Evolutionary conservation across 352 stramenopile genomes (phyloP).

Genomic region (Stramenopiles sp.): DNA sequence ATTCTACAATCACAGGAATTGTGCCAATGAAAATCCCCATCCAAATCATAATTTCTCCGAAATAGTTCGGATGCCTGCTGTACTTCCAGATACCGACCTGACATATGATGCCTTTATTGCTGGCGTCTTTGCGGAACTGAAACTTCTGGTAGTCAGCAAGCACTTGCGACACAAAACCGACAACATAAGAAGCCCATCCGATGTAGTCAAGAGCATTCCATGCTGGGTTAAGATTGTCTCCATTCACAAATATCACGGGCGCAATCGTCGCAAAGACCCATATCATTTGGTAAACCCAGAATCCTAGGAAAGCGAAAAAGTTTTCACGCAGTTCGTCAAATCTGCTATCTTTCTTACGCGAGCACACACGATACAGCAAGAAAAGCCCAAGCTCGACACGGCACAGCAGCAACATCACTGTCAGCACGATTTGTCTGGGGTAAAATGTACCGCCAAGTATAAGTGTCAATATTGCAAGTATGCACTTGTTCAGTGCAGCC

Average conservation of each 20-base stretch:
- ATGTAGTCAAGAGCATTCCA: slow-evolving; percentile 15
- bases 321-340: slow-evolving; percentile 25
- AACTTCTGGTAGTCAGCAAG: slow-evolving; percentile 27
- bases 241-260: slow-evolving; percentile 23
- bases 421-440: slow-evolving; percentile 5
- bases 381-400: slow-evolving; percentile 10
- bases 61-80: slow-evolving; percentile 29
- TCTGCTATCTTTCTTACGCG: slow-evolving; percentile 23
- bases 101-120: slow-evolving; percentile 16
- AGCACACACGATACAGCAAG: slow-evolving; percentile 23
- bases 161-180: slow-evolving; percentile 25
- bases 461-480: slow-evolving; percentile 35
- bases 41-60: slow-evolving; percentile 27
- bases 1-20: background rate
- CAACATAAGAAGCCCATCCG: slow-evolving; percentile 21
- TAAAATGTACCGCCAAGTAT: slow-evolving; percentile 15
- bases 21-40: too few relatives aligned
- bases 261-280: slow-evolving; percentile 24
- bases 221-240: slow-evolving; percentile 15
- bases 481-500: slow-evolving; percentile 37
- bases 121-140: slow-evolving; percentile 24
- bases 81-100: slow-evolving; percentile 25
- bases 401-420: background rate
- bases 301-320: slow-evolving; percentile 25
- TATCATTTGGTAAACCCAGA: slow-evolving; percentile 27